Percentiles rank a stretch among this genome's conserved stretches.
phyloP scores from a whole-genome alignment of 1,284 basidiomycete species.

The Malassezia equina region DNA sequence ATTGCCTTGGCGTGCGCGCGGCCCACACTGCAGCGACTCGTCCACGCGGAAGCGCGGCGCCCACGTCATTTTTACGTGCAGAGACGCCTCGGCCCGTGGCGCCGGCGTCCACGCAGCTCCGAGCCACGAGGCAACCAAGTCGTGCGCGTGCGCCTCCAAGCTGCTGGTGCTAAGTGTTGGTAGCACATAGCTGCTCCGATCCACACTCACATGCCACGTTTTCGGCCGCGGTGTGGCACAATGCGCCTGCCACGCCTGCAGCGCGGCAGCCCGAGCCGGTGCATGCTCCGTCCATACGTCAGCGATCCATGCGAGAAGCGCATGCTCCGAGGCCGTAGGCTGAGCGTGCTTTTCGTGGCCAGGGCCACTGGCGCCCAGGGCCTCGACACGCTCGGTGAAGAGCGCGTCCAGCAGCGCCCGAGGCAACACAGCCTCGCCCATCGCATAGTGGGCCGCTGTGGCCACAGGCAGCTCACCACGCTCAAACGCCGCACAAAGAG shows the following conservation, averaged over 20 bases:
- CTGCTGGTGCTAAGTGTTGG: slow-evolving; percentile 31
- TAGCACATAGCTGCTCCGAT: slow-evolving; percentile 37
- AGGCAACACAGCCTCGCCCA: not conserved
- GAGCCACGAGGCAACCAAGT: slow-evolving; percentile 1
- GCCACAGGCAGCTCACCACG: slow-evolving; percentile 1
- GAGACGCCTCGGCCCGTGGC: not conserved
- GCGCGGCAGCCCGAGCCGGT: slow-evolving; percentile 15
- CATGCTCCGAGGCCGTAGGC: slow-evolving; percentile 21
- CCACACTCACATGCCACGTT: slow-evolving; percentile 29
- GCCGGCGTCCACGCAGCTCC: not conserved
- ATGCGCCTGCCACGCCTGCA: slow-evolving; percentile 17
- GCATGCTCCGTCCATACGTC: slow-evolving; percentile 20
- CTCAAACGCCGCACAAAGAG: slow-evolving; percentile 2
- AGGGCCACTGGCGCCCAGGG: slow-evolving; percentile 12
- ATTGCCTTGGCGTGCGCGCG: slow-evolving; percentile 14
- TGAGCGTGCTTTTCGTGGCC: slow-evolving; percentile 13
- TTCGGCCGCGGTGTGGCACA: not conserved
- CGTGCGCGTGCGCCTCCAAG: slow-evolving; percentile 25
- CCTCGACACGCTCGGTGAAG: not conserved
- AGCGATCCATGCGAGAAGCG: slow-evolving; percentile 20
- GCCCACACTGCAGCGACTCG: slow-evolving; percentile 11
- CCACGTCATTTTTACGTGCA: slow-evolving; percentile 7
- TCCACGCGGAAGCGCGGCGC: slow-evolving; percentile 14
- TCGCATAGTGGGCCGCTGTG: slow-evolving; percentile 3
- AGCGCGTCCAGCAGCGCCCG: slow-evolving; percentile 1